phyloP scores from a whole-genome alignment of 306 rosid species.

The Crotalaria pallida region DNA sequence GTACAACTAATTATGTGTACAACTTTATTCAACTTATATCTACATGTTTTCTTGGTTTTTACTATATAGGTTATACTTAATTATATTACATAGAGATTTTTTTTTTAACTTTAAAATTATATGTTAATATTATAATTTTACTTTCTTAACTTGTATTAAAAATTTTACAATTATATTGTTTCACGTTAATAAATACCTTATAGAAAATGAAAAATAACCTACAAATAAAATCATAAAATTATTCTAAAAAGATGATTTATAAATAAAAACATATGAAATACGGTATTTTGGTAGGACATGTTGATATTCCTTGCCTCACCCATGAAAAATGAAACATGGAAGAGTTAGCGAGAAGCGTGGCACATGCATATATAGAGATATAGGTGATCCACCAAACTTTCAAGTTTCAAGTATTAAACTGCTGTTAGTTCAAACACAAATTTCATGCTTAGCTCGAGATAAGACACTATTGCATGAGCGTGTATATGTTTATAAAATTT shows the following conservation, averaged over 20 bases:
- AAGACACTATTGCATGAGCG: neutral
- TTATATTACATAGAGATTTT: too few relatives aligned
- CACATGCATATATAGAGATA: slow-evolving; percentile 9
- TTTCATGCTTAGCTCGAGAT: slow-evolving; percentile 25
- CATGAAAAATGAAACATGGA: neutral
- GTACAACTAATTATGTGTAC: neutral
- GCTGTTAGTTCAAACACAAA: slow-evolving; percentile 43
- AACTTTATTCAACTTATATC: neutral
- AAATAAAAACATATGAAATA: too few relatives aligned
- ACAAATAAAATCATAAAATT: too few relatives aligned
- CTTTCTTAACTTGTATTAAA: too few relatives aligned
- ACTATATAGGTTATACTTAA: too few relatives aligned
- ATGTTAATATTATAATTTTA: too few relatives aligned
- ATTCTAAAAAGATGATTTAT: too few relatives aligned
- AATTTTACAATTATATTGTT: too few relatives aligned
- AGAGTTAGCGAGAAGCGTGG: neutral
- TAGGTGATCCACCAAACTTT: slow-evolving; percentile 31
- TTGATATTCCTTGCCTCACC: neutral
- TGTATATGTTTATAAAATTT: neutral
- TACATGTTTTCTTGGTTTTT: too few relatives aligned
- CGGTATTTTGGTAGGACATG: neutral
- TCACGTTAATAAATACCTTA: too few relatives aligned
- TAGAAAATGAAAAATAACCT: too few relatives aligned
- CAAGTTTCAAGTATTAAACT: neutral
- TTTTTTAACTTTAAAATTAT: too few relatives aligned